Evolutionary conservation across 176 grass and related monocot species (phyloP).

Genomic region (Aegilops sharonensis): DNA sequence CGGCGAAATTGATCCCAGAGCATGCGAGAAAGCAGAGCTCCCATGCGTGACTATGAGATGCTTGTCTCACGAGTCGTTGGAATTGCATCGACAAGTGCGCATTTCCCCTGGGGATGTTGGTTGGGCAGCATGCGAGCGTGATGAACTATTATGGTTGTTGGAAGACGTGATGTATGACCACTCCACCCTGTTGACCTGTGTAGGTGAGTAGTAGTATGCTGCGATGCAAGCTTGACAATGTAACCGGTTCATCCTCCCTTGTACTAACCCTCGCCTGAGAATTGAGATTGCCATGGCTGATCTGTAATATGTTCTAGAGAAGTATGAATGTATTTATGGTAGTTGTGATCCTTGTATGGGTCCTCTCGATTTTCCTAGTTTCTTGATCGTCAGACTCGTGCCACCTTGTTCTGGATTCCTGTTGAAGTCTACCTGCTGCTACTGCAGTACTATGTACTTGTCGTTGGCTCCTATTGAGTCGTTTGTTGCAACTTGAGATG

Average conservation of each 20-base stretch:
- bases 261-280: conserved; percentile 44
- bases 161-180: conserved; percentile 29
- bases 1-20: conserved; percentile 79
- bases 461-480: background rate
- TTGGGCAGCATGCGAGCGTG: background rate
- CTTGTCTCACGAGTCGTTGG: background rate
- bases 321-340: conserved; percentile 69
- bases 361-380: conserved; percentile 18
- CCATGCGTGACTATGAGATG: conserved; percentile 57
- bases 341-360: conserved; percentile 48
- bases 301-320: conserved; percentile 56
- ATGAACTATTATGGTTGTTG: conserved; percentile 6
- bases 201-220: conserved; percentile 47
- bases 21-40: conserved; percentile 83
- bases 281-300: conserved; percentile 36
- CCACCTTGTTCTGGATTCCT: background rate
- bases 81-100: background rate
- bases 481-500: background rate
- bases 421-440: background rate
- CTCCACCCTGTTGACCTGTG: conserved; percentile 36
- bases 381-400: background rate
- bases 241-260: conserved; percentile 22
- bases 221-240: conserved; percentile 32
- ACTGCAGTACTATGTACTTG: background rate
- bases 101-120: conserved; percentile 17